Conservation (phyloP, 1,139 yeast species). For the Scheffersomyces illinoinensis region DNA sequence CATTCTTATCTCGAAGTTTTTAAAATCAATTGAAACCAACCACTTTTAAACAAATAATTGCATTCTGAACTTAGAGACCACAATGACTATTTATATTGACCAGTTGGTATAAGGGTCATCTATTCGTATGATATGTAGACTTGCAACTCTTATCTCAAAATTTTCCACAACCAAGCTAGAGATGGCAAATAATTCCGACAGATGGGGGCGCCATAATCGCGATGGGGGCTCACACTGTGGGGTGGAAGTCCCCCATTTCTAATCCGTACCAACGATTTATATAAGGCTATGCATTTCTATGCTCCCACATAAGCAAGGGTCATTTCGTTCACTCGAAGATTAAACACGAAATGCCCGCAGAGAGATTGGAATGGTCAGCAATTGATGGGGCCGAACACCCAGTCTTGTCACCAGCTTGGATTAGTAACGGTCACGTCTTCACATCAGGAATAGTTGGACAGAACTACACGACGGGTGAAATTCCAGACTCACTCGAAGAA, state of each 20-base stretch:
- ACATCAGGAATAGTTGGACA: conserved; percentile 44
- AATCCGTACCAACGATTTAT: background rate
- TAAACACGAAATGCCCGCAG: conserved; percentile 15
- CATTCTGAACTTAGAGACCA: background rate
- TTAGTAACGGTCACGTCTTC: conserved; percentile 51
- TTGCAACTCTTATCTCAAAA: background rate
- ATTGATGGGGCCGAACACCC: conserved; percentile 36
- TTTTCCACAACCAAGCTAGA: background rate
- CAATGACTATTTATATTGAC: background rate
- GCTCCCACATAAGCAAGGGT: background rate
- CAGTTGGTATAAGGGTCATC: background rate
- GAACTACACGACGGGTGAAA: conserved; percentile 31
- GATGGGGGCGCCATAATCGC: background rate
- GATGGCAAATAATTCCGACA: background rate
- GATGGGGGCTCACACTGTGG: background rate
- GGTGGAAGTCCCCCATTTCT: background rate
- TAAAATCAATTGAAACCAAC: background rate
- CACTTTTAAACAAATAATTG: background rate
- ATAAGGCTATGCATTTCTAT: background rate
- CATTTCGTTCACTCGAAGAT: background rate
- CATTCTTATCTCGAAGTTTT: background rate
- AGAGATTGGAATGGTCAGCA: conserved; percentile 41
- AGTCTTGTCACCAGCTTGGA: conserved; percentile 48
- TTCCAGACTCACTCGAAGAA: conserved; percentile 40
- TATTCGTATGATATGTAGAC: background rate